Evolutionary conservation across 768 basidiomycete species (phyloP), one percentile per base, ranked within the genome.

Genomic region (Imleria badia): DNA sequence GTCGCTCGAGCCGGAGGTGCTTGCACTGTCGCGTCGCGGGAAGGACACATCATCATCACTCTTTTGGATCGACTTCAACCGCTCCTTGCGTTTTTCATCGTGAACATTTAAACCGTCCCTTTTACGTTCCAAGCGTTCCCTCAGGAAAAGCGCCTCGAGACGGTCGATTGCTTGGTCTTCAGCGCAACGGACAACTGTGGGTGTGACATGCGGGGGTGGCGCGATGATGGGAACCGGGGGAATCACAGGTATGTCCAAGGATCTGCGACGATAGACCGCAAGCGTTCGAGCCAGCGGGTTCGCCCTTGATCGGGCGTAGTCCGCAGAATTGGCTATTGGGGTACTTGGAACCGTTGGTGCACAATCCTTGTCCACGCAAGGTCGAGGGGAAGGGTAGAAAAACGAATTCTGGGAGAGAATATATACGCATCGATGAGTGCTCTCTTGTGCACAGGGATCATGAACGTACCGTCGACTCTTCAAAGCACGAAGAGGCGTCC

Each of bases 211-310:
- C 64, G 61, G 46, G 0, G 84, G 81, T 2, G 84, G 84, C 5
- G 82, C 82, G 14, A 85, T 79, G 50, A 83, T 75, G 0, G 84
- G 83, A 0, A 84, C 76, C 0, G 60, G 52, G 6, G 63, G 59
- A 6, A 63, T 69, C 10, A 19, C 3, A 1, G 55, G 48, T 1
- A 40, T 20, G 2, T 43, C 43, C 9, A 26, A 15, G n/a, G 52
- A 55, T 23, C 36, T 33, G 17, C 15, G 46, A 5, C 45, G 51
- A 14, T 59, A 53, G 10, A 60, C 6, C 9, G 47, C 35, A 6
- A 62, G 30, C 4, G 69, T 71, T 33, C 69, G 64, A 26, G 23
- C 22, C 22, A 71, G 20, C 0, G 69, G 66, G 34, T 72, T 58
- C 19, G 59, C 56, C 43, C 36, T 65, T 7, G 68, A 65, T 26